Evolutionary conservation across 345 rosid species (phyloP).

Genomic region (Pistacia vera): DNA sequence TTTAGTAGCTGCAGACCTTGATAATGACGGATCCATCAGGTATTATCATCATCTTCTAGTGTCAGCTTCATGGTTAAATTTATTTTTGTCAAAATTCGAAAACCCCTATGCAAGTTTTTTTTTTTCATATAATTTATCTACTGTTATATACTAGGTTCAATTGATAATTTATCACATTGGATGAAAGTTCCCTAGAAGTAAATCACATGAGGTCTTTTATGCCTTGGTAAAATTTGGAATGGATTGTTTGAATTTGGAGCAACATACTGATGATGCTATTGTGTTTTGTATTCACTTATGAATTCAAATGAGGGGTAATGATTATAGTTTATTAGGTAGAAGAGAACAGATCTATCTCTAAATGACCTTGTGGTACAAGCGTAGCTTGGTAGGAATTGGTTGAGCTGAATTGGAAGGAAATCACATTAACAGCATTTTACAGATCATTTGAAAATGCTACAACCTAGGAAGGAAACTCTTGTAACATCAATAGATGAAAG

Average conservation of each 20-base stretch:
- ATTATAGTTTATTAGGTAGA: neutral
- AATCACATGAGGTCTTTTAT: neutral
- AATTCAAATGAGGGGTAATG: neutral
- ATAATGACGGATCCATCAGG: conserved; percentile 75
- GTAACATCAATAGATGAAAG: neutral
- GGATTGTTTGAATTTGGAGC: neutral
- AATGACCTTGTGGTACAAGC: neutral
- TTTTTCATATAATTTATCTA: too few species aligned
- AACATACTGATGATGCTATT: neutral
- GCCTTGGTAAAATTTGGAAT: neutral
- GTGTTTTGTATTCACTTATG: neutral
- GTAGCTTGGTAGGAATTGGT: neutral
- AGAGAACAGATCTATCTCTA: neutral
- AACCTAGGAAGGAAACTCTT: neutral
- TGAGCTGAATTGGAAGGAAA: neutral
- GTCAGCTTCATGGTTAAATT: neutral
- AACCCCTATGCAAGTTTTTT: neutral
- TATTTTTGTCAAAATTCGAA: neutral
- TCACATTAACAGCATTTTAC: neutral
- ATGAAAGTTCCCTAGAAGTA: neutral
- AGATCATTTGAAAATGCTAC: neutral
- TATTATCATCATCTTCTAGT: conserved; percentile 26
- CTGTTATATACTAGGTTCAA: neutral
- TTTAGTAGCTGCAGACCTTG: conserved; percentile 71
- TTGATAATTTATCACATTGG: neutral